Conservation (phyloP, 768 basidiomycete genomes). For the Imleria badia region DNA sequence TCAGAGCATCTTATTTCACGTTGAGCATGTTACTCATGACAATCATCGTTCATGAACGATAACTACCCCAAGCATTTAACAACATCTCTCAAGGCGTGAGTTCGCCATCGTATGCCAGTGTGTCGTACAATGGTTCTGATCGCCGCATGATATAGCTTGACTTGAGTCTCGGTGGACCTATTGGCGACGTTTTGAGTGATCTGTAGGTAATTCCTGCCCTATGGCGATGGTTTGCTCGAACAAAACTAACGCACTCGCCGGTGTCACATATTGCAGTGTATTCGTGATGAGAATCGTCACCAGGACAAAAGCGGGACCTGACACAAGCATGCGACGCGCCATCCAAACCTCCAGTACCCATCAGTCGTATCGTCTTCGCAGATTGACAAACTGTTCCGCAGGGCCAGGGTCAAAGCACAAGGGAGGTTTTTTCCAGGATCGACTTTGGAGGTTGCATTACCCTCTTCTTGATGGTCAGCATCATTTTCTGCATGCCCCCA, state of each 20-base stretch:
- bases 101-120: not conserved
- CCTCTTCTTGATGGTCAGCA: conserved; percentile 49
- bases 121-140: not conserved
- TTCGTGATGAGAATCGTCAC: conserved; percentile 43
- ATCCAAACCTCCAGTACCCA: no score
- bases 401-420: conserved; percentile 64
- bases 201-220: conserved; percentile 9
- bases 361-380: not conserved
- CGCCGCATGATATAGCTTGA: conserved; percentile 11
- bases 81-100: conserved; percentile 18
- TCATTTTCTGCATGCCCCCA: not conserved
- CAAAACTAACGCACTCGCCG: not conserved
- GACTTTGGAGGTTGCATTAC: conserved; percentile 72
- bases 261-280: no score
- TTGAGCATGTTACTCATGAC: not conserved
- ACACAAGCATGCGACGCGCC: no score
- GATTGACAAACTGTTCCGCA: conserved; percentile 24
- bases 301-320: no score
- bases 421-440: conserved; percentile 69
- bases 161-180: conserved; percentile 23
- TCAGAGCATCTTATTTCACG: not conserved
- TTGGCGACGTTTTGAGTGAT: conserved; percentile 22
- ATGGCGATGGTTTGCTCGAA: not conserved
- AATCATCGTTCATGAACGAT: not conserved
- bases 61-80: conserved; percentile 47